Evolutionary conservation across 2,329 filamentous ascomycete species (phyloP), one percentile per base, ranked within the genome.

Genomic region (Fusarium illudens): DNA sequence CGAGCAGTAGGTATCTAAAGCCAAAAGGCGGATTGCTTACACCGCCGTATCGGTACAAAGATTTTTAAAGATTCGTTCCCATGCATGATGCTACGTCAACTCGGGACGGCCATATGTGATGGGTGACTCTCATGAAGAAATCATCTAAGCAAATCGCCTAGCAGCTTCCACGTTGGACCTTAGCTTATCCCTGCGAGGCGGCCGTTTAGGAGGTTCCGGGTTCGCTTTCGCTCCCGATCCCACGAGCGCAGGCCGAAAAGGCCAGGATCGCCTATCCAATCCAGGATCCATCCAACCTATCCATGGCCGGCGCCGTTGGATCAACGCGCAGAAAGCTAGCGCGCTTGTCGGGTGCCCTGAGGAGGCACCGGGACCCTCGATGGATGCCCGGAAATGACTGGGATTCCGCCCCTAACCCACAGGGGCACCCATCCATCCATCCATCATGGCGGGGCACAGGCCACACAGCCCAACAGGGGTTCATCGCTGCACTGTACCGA

Each of bases 111-210:
- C 49, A 56, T 53, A 42, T 59, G 44, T 29, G 25, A 29, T 48
- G 27, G 27, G 17, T 66, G 44, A 56, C 49, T 34, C 42, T 13
- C 25, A 37, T 17, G 11, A 27, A 19, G 33, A 34, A 36, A 44
- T 54, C 64, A 36, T 52, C 51, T 58, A 68, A 60, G 62, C 52
- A 32, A 39, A 57, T 48, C 36, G 33, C 30, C 48, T 53, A 36
- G 37, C 58, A 63, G 53, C 71, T 71, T 73, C 69, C 71, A 62
- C 39, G 67, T 71, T 72, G 58, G 64, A 62, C 58, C 37, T 66
- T 70, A 70, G 71, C 58, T 71, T 53, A 51, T 48, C 62, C 36
- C 64, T 71, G 68, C 71, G 64, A 70, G 54, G 56, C 53, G 52
- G 61, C 58, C 46, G 59, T 71, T 68, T 66, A 37, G 58, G 36